phyloP scores from a whole-genome alignment of 148 eudicot genomes.

The Rhododendron henanense region DNA sequence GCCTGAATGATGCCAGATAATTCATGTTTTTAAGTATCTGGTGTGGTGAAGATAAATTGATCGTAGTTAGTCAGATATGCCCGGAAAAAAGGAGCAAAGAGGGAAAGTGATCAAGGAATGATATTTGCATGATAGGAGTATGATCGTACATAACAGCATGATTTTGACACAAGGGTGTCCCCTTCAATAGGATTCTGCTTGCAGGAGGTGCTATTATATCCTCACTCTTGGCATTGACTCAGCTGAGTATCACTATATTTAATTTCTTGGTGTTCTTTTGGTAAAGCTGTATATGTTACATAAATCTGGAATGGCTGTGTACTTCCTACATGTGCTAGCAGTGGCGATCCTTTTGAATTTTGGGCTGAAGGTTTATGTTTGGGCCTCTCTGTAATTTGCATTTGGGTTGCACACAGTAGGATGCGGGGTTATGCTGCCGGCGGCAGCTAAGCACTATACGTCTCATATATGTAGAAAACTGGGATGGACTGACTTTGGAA shows the following conservation, averaged over 20 bases:
- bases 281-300: constrained; percentile 21
- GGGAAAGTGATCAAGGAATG: background rate
- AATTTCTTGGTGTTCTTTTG: constrained; percentile 14
- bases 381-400: background rate
- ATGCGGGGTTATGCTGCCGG: background rate
- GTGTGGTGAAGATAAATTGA: constrained; percentile 12
- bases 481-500: background rate
- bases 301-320: constrained; percentile 15
- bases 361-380: background rate
- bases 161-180: constrained; percentile 15
- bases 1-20: constrained; percentile 21
- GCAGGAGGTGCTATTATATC: constrained; percentile 12
- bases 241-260: constrained; percentile 14
- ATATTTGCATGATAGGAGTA: background rate
- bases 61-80: constrained; percentile 22
- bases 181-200: constrained; percentile 7
- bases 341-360: background rate
- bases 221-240: constrained; percentile 20
- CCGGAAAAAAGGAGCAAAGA: constrained; percentile 5
- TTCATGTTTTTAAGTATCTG: constrained; percentile 13
- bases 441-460: background rate
- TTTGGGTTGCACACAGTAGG: background rate
- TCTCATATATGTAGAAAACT: background rate
- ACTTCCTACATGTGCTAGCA: background rate
- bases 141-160: constrained; percentile 12